phyloP scores from a whole-genome alignment of 176 grass and related monocot genomes.

The Carex cristatella region DNA sequence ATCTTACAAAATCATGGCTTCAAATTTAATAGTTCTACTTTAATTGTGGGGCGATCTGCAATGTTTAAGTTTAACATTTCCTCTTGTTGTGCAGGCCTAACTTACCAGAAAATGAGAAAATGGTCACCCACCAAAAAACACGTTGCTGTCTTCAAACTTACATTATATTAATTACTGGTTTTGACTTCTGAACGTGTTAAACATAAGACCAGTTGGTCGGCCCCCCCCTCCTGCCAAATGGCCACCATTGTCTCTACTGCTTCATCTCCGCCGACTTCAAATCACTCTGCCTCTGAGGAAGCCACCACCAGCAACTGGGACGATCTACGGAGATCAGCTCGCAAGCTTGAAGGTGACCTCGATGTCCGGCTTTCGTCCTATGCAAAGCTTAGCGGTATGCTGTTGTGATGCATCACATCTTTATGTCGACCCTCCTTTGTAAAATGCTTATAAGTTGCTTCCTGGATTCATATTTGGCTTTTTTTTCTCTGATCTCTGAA shows the following conservation, averaged over 20 bases:
- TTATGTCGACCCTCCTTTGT: not conserved
- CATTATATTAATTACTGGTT: not conserved
- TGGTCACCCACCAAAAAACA: conserved; percentile 4
- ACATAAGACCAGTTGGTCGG: not conserved
- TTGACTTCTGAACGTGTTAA: conserved; percentile 15
- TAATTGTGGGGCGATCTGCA: not conserved
- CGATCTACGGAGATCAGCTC: conserved; percentile 25
- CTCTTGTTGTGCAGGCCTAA: not conserved
- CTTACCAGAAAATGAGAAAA: not conserved
- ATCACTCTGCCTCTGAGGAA: not conserved
- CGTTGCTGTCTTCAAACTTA: not conserved
- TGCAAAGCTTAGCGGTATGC: conserved; percentile 28
- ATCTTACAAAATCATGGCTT: not conserved
- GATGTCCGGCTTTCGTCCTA: conserved; percentile 43
- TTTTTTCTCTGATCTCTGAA: not conserved
- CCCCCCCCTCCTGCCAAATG: not conserved
- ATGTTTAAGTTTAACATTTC: not conserved
- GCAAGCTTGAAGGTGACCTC: conserved; percentile 38
- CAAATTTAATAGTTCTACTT: not conserved
- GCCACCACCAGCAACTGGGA: conserved; percentile 20
- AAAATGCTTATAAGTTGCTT: no score
- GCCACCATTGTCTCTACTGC: not conserved
- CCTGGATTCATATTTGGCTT: not conserved
- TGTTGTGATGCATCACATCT: not conserved
- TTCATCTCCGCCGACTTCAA: not conserved